A percentile compares a stretch with the other conserved stretches of the same genome.
Evolutionary conservation across 2,329 filamentous ascomycete species (phyloP).

Genomic region (Microcyclosporella mali): DNA sequence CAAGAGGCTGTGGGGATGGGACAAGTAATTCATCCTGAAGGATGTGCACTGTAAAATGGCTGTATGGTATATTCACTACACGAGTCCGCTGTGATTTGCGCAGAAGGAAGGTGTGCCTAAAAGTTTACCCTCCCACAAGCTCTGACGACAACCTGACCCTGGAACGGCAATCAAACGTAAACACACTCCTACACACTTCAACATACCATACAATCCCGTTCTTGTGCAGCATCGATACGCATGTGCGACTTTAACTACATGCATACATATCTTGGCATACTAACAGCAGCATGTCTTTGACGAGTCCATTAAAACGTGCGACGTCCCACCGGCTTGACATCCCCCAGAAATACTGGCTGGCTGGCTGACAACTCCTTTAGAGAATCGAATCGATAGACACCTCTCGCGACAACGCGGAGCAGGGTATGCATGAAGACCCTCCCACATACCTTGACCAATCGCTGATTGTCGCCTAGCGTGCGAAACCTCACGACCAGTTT

Average conservation of each 20-base stretch:
- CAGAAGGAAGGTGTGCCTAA: too few species aligned
- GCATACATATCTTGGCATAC: background rate
- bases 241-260: background rate
- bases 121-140: too few species aligned
- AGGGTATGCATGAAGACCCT: conserved; percentile 21
- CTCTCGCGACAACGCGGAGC: conserved; percentile 30
- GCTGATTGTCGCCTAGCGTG: conserved; percentile 11
- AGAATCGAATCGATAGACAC: conserved; percentile 29
- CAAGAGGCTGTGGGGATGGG: conserved; percentile 8
- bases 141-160: too few species aligned
- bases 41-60: too few species aligned
- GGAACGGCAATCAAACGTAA: too few species aligned
- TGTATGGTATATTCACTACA: too few species aligned
- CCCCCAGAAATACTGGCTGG: background rate
- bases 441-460: background rate
- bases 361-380: conserved; percentile 12
- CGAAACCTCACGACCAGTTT: conserved; percentile 25
- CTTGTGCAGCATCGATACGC: conserved; percentile 1
- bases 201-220: too few species aligned
- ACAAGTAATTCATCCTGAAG: too few species aligned
- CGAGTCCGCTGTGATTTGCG: too few species aligned
- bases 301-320: conserved; percentile 21
- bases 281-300: conserved; percentile 22
- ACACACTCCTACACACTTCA: too few species aligned
- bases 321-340: background rate